phyloP scores from a whole-genome alignment of 371 early-diverging fungal species.

The Coemansia sp. region DNA sequence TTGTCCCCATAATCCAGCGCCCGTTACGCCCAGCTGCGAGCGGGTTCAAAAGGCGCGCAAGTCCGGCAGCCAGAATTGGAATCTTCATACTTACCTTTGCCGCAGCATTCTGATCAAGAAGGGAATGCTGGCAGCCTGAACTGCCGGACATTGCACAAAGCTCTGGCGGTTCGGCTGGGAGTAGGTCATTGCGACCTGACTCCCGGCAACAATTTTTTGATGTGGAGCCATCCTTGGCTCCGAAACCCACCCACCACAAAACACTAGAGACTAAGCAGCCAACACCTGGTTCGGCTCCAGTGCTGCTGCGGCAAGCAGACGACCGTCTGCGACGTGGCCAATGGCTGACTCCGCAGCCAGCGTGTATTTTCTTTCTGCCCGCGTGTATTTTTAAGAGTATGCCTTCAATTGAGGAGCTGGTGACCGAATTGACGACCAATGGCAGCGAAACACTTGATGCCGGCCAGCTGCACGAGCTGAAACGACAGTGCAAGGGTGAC shows the following conservation, averaged over 20 bases:
- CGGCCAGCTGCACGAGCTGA: conserved; percentile 48
- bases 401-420: conserved; percentile 13
- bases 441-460: conserved; percentile 19
- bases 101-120: conserved; percentile 27
- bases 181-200: conserved; percentile 32
- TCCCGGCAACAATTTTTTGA: conserved; percentile 39
- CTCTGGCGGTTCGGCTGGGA: conserved; percentile 36
- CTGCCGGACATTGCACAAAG: conserved; percentile 42
- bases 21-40: background rate
- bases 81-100: conserved; percentile 34
- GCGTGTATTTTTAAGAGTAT: background rate
- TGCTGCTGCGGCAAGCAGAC: no score
- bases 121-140: conserved; percentile 18
- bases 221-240: conserved; percentile 41
- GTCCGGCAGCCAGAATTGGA: conserved; percentile 13
- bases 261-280: conserved; percentile 1
- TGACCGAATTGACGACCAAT: conserved; percentile 23
- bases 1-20: no score
- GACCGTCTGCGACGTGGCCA: no score
- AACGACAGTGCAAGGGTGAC: conserved; percentile 57
- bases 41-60: background rate
- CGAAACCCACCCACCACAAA: conserved; percentile 20
- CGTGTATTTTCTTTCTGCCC: background rate
- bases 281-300: background rate
- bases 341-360: background rate